A percentile compares a stretch with the other conserved stretches of the same genome.
Conservation (phyloP, 1,139 yeast genomes). For the Blastobotrys apis region DNA sequence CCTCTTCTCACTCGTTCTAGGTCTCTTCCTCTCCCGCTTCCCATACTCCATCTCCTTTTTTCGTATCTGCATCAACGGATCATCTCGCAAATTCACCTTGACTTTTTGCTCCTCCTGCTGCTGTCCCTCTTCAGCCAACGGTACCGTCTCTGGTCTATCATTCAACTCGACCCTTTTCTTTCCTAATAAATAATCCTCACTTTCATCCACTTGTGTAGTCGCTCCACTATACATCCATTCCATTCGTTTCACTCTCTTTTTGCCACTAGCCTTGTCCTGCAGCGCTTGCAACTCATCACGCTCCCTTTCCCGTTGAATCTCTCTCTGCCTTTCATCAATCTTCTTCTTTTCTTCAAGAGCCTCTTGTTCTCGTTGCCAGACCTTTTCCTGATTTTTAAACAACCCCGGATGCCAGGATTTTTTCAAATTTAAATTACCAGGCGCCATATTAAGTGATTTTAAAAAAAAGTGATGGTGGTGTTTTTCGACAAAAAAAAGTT, state of each 20-base stretch:
- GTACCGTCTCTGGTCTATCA: constrained; percentile 39
- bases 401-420: constrained; percentile 96
- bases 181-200: constrained; percentile 50
- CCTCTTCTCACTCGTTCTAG: too few species aligned
- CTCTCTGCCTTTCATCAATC: constrained; percentile 61
- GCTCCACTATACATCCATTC: constrained; percentile 73
- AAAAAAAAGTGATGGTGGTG: constrained; percentile 45
- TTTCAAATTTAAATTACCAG: constrained; percentile 76
- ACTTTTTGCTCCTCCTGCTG: constrained; percentile 8
- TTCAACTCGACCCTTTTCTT: constrained; percentile 47
- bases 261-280: constrained; percentile 46
- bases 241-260: constrained; percentile 48
- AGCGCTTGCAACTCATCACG: constrained; percentile 53
- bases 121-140: background rate
- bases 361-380: constrained; percentile 80
- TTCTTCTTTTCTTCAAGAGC: constrained; percentile 66
- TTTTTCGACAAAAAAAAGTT: background rate
- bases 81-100: constrained; percentile 1
- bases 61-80: constrained; percentile 2
- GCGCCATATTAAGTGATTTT: constrained; percentile 8
- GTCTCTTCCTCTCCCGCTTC: too few species aligned
- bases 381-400: constrained; percentile 77
- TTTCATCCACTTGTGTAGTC: constrained; percentile 28
- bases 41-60: background rate
- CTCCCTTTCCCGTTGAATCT: constrained; percentile 61